Evolutionary conservation across 1,139 yeast species (phyloP).

Genomic region (Hansenula lynferdii): DNA sequence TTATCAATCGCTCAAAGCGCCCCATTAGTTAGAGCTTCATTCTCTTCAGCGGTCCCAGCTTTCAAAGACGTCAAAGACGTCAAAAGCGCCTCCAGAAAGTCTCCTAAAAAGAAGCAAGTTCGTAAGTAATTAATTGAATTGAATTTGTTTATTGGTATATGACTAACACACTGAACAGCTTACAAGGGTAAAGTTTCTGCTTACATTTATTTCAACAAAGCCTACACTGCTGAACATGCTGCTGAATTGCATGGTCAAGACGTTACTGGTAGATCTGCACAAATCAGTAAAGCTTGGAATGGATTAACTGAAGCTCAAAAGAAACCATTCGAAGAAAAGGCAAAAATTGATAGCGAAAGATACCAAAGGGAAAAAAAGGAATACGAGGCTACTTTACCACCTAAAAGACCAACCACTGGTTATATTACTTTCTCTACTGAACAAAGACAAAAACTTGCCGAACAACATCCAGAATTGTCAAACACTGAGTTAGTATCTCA

Average conservation of each 20-base stretch:
- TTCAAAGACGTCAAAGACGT: background rate
- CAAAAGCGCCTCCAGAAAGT: too few relatives aligned
- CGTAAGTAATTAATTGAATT: background rate
- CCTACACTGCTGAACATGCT: background rate
- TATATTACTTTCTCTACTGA: slow-evolving; percentile 18
- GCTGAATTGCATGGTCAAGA: background rate
- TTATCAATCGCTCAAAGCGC: background rate
- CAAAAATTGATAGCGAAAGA: background rate
- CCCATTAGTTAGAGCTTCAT: background rate
- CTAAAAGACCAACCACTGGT: slow-evolving; percentile 25
- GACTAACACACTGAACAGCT: too few relatives aligned
- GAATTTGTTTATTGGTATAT: too few relatives aligned
- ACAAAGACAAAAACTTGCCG: slow-evolving; percentile 13
- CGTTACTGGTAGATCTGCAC: background rate
- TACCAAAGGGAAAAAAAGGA: background rate
- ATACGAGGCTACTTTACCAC: slow-evolving; percentile 8
- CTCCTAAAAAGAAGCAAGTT: background rate
- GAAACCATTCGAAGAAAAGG: background rate
- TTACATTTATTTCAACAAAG: too few relatives aligned
- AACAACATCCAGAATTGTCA: too few relatives aligned
- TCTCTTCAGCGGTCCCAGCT: background rate
- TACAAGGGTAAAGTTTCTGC: too few relatives aligned
- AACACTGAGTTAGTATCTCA: too few relatives aligned
- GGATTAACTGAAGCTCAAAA: background rate
- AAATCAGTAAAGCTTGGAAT: background rate